Conservation (phyloP, 1,284 basidiomycete species). For the Agaricales sp. region DNA sequence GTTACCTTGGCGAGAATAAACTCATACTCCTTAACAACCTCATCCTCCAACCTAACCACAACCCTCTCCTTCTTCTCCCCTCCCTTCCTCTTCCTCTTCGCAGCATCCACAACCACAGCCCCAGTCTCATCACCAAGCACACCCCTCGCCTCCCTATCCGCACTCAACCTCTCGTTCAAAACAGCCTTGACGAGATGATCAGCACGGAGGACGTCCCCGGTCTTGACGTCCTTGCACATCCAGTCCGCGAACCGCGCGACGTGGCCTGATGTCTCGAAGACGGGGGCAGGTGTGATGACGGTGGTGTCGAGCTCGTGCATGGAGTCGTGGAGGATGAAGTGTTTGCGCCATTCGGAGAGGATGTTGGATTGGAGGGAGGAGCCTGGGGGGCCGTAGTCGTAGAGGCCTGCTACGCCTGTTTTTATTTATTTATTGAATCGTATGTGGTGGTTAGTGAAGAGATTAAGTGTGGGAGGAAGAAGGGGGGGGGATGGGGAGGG, state of each 20-base stretch:
- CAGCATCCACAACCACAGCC: slow-evolving; percentile 51
- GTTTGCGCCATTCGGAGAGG: slow-evolving; percentile 92
- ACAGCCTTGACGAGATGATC: slow-evolving; percentile 96
- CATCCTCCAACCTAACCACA: slow-evolving; percentile 73
- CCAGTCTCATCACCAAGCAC: slow-evolving; percentile 37
- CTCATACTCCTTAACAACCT: slow-evolving; percentile 73
- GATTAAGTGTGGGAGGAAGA: background rate
- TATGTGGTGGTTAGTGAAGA: background rate
- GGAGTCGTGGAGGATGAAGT: slow-evolving; percentile 97
- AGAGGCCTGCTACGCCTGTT: slow-evolving; percentile 87
- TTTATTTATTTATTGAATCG: background rate
- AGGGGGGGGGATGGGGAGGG: background rate
- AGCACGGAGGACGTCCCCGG: slow-evolving; percentile 93
- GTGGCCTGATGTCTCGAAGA: slow-evolving; percentile 97
- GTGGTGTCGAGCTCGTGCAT: slow-evolving; percentile 99
- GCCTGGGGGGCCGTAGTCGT: slow-evolving; percentile 94
- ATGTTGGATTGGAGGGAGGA: slow-evolving; percentile 96
- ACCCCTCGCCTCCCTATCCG: slow-evolving; percentile 90
- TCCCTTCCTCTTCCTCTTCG: slow-evolving; percentile 70
- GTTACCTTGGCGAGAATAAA: slow-evolving; percentile 76
- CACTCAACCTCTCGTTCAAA: slow-evolving; percentile 81
- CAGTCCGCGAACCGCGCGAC: slow-evolving; percentile 98
- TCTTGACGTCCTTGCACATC: slow-evolving; percentile 97
- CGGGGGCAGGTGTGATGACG: slow-evolving; percentile 91
- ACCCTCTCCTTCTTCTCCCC: slow-evolving; percentile 64